phyloP scores from a whole-genome alignment of 176 grass and related monocot species.

The Alloteropsis semialata region DNA sequence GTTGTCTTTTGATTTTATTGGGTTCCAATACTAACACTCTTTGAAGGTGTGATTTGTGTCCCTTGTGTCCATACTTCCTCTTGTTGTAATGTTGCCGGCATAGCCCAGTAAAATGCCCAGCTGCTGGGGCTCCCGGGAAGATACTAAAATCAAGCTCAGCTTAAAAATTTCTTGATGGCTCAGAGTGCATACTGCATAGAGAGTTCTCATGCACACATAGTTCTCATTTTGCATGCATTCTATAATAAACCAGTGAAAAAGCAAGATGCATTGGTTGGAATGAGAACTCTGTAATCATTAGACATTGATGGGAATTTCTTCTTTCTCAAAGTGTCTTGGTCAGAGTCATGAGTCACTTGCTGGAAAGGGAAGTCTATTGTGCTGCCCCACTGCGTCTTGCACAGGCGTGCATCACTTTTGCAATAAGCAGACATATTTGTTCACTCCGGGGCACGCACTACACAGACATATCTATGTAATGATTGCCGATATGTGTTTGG shows the following conservation, averaged over 20 bases:
- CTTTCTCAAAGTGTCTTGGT: slow-evolving; percentile 7
- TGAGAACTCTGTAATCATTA: slow-evolving; percentile 27
- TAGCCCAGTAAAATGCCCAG: background rate
- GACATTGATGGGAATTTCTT: slow-evolving; percentile 18
- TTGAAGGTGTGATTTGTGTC: slow-evolving; percentile 40
- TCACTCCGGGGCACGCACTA: background rate
- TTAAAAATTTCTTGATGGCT: background rate
- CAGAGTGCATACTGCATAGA: background rate
- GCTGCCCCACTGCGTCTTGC: background rate
- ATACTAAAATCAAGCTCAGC: background rate
- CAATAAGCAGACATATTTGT: background rate
- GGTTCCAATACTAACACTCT: slow-evolving; percentile 26
- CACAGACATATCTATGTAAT: background rate
- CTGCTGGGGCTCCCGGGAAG: background rate
- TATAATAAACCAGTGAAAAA: background rate
- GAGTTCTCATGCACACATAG: background rate
- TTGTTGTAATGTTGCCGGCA: background rate
- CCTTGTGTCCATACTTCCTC: background rate
- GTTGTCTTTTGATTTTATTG: slow-evolving; percentile 42
- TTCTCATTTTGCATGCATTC: background rate
- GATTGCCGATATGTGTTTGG: slow-evolving; percentile 2
- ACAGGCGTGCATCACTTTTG: background rate
- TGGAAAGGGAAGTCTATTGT: slow-evolving; percentile 10
- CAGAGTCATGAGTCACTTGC: background rate
- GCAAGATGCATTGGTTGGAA: background rate